phyloP scores from a whole-genome alignment of 2,329 filamentous ascomycete species.

The Pseudogymnoascus sp. region DNA sequence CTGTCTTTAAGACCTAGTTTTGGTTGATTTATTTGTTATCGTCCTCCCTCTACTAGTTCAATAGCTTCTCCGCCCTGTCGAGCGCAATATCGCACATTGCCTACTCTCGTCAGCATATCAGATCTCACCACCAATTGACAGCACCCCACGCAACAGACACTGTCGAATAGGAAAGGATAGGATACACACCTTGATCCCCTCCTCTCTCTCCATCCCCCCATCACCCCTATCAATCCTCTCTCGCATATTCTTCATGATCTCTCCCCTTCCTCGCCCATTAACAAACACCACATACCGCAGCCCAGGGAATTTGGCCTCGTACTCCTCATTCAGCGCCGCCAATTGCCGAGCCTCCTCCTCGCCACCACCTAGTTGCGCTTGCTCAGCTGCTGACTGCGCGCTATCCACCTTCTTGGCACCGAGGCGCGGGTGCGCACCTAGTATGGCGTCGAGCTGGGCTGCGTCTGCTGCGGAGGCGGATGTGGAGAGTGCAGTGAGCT shows the following conservation, averaged over 20 bases:
- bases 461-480: constrained; percentile 42
- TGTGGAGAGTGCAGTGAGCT: constrained; percentile 52
- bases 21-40: neutral
- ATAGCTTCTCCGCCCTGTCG: constrained; percentile 63
- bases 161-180: constrained; percentile 15
- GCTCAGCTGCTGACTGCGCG: constrained; percentile 70
- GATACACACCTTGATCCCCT: constrained; percentile 58
- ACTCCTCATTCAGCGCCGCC: constrained; percentile 60
- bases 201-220: constrained; percentile 56
- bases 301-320: constrained; percentile 73
- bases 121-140: neutral
- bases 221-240: constrained; percentile 61
- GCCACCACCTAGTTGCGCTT: constrained; percentile 62
- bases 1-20: neutral
- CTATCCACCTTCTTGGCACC: constrained; percentile 78
- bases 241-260: constrained; percentile 77
- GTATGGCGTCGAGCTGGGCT: constrained; percentile 57
- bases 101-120: constrained; percentile 28
- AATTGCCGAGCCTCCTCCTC: constrained; percentile 50
- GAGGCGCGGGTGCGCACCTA: constrained; percentile 74
- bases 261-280: constrained; percentile 63
- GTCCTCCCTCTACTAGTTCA: neutral
- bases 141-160: neutral
- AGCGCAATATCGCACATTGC: constrained; percentile 89
- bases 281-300: constrained; percentile 88